Base-by-base conservation (phyloP, 495 filamentous ascomycete genomes). In the Pyronema domesticum region DNA sequence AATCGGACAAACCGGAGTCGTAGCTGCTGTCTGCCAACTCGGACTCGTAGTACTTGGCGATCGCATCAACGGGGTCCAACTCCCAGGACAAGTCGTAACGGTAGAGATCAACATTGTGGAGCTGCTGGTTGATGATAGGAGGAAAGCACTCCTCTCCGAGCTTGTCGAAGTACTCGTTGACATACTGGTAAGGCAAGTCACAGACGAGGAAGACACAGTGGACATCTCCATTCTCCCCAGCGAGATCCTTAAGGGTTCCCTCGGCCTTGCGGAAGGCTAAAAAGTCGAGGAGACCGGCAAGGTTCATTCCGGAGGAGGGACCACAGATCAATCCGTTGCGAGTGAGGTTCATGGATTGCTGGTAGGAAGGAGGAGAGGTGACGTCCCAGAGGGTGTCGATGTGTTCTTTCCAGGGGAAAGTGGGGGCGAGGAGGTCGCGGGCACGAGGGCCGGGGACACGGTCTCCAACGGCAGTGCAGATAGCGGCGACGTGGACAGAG, bases 131-230 rank as follows among this genome's bases (percentile, higher is more conserved):
- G n/a, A 64, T 65, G 17, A 79, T 80, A 0, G 71, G 66, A 15
- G 71, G 76, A 57, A 81, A 80, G 53, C 74, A 62, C 9, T 69
- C 68, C 0, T 67, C 51, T 7, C 67, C 70, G 11, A 80, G 62
- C 57, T 76, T 79, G 43, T 74, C 61, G 55, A 79, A 80, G 55
- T 81, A 81, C 58, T 74, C 72, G 17, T 69, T 66, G 39, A 81
- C 71, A 52, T 81, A 80, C 62, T 81, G 77, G 55, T 81, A 80
- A 9, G 78, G 78, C 18, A 81, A 63, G 58, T 81, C 78, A 37
- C 75, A 77, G 65, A 75, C 79, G 10, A 77, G 61, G 61, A 81
- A 81, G 4, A 80, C 78, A 52, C 73, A 76, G 49, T 74, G 69
- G n/a, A 72, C 70, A 49, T 71, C 66, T 0, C 72, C 73, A 19